Evolutionary conservation across 179 eudicot genomes (phyloP).

Genomic region (Drosera spatulata): DNA sequence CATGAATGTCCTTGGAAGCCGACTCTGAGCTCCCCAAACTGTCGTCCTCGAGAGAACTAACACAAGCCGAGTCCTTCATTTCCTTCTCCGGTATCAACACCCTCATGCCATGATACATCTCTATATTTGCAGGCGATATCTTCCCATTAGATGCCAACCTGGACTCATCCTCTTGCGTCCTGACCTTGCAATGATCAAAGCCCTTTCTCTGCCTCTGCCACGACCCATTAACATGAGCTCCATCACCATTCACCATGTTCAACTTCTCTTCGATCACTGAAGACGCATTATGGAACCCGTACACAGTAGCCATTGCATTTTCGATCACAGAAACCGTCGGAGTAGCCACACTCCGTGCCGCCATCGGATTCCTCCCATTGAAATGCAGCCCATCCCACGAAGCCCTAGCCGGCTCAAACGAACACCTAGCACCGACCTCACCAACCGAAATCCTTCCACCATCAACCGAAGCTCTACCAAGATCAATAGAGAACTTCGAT

Average conservation of each 20-base stretch:
- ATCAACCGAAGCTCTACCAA: slow-evolving; percentile 44
- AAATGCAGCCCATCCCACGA: slow-evolving; percentile 82
- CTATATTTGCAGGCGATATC: slow-evolving; percentile 32
- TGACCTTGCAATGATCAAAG: slow-evolving; percentile 48
- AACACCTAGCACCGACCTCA: slow-evolving; percentile 19
- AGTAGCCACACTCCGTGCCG: slow-evolving; percentile 20
- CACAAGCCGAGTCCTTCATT: slow-evolving; percentile 28
- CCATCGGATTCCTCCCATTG: slow-evolving; percentile 37
- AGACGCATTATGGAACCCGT: slow-evolving; percentile 34
- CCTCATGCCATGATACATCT: slow-evolving; percentile 26
- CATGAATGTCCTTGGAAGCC: slow-evolving; percentile 21
- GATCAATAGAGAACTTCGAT: slow-evolving; percentile 57
- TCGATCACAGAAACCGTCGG: slow-evolving; percentile 71
- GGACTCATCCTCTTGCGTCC: slow-evolving; percentile 28
- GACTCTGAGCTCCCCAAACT: slow-evolving; percentile 32
- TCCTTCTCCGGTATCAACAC: slow-evolving; percentile 56
- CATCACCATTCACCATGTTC: slow-evolving; percentile 40
- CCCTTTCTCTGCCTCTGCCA: slow-evolving; percentile 35
- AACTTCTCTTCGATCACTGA: slow-evolving; percentile 29
- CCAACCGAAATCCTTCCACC: slow-evolving; percentile 30
- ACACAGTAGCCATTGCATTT: slow-evolving; percentile 42
- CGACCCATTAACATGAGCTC: slow-evolving; percentile 27
- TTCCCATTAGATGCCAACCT: slow-evolving; percentile 18
- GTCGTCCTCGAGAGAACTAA: slow-evolving; percentile 29
- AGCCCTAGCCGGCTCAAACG: slow-evolving; percentile 69